Percentiles rank a stretch among this genome's conserved stretches.
These are phyloP conservation scores for Scutellaria baicalensis DNA, from an alignment of 257 asterid species.

Conservation along the genomic window DNA sequence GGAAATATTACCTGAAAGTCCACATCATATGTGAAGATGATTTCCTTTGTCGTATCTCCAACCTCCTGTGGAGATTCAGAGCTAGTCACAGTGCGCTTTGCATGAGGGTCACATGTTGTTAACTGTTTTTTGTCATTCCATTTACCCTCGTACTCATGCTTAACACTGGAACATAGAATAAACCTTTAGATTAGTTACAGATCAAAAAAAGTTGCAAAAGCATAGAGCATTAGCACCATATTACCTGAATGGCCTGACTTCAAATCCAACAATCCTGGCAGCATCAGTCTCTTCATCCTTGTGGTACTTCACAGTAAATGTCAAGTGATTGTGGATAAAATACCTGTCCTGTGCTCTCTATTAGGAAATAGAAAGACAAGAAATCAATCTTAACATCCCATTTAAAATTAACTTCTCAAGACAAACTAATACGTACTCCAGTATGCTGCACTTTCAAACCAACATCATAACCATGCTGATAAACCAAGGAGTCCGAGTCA, in stretches of 20 bases:
- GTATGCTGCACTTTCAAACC: conserved; percentile 70
- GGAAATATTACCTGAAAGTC: conserved; percentile 57
- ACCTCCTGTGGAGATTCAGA: conserved; percentile 83
- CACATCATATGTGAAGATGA: conserved; percentile 81
- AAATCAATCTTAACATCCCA: conserved; percentile 7
- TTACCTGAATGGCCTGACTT: conserved; percentile 79
- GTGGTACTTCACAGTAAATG: conserved; percentile 71
- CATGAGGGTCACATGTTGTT: conserved; percentile 80
- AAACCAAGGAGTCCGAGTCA: conserved; percentile 42
- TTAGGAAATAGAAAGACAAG: neutral
- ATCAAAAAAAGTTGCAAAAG: neutral
- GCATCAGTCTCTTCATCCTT: conserved; percentile 64
- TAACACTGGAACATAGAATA: conserved; percentile 42
- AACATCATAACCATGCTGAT: conserved; percentile 76
- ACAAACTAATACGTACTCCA: conserved; percentile 50
- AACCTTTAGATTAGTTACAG: conserved; percentile 8
- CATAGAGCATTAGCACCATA: neutral
- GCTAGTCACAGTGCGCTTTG: conserved; percentile 57
- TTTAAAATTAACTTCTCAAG: neutral
- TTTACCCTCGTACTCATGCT: conserved; percentile 73
- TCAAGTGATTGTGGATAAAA: conserved; percentile 68
- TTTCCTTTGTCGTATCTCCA: conserved; percentile 66
- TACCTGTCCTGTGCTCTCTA: conserved; percentile 63
- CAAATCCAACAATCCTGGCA: conserved; percentile 87
- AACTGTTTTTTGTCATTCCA: conserved; percentile 56